Conservation (phyloP, 208 protist species). For the Leishmania guyanensis region DNA sequence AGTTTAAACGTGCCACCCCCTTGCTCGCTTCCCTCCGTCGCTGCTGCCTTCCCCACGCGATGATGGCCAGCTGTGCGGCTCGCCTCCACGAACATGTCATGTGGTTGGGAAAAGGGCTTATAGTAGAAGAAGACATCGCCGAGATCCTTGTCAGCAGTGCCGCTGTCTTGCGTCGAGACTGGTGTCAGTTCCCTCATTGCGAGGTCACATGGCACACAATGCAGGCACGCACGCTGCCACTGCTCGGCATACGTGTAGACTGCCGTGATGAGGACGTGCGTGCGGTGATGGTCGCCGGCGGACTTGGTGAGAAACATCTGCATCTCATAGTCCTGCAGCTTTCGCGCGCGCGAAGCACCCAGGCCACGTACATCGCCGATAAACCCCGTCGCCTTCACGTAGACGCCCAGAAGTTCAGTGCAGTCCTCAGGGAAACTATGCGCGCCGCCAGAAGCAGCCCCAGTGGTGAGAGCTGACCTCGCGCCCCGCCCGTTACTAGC, state of each 20-base stretch:
- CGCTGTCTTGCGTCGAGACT: neutral
- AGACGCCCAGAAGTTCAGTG: conserved; percentile 50
- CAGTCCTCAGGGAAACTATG: conserved; percentile 25
- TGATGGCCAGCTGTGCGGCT: conserved; percentile 22
- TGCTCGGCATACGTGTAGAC: conserved; percentile 61
- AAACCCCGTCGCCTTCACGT: conserved; percentile 46
- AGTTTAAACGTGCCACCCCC: neutral
- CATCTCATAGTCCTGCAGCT: conserved; percentile 51
- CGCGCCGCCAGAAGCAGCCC: neutral
- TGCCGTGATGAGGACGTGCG: conserved; percentile 52
- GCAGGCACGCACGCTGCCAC: conserved; percentile 53
- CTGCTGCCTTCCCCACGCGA: too few relatives aligned
- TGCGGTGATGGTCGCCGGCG: conserved; percentile 72
- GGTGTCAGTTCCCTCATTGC: neutral
- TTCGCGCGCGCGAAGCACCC: conserved; percentile 7
- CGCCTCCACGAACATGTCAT: conserved; percentile 35
- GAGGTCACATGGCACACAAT: conserved; percentile 32
- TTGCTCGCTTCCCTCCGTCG: too few relatives aligned
- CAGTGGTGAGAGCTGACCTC: neutral
- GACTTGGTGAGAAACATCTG: conserved; percentile 75
- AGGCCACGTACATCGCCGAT: conserved; percentile 37
- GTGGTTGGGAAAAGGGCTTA: conserved; percentile 33
- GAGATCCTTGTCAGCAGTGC: neutral
- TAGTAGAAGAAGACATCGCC: conserved; percentile 14
- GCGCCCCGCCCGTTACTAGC: neutral